These are phyloP conservation scores for Psilocybe tampanensis DNA, from an alignment of 768 basidiomycete genomes.

Conservation along the genomic window DNA sequence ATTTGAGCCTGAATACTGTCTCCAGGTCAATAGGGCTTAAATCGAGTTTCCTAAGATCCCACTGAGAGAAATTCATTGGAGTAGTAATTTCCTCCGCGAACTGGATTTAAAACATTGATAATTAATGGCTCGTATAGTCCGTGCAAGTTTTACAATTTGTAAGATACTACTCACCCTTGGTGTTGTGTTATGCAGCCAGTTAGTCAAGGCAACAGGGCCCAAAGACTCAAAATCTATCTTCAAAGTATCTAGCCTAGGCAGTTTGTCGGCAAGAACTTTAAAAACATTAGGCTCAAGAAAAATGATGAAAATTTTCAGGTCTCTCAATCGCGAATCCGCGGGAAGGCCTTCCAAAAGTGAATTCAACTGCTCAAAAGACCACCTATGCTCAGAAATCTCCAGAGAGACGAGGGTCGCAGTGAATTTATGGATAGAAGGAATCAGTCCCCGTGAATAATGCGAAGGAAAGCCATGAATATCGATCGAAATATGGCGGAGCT, in stretches of 20 bases:
- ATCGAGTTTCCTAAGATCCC: slow-evolving; percentile 8
- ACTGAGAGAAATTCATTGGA: slow-evolving; percentile 6
- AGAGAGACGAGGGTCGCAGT: slow-evolving; percentile 10
- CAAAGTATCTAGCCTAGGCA: slow-evolving; percentile 12
- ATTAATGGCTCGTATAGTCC: neutral
- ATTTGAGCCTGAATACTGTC: neutral
- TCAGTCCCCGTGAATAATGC: slow-evolving; percentile 1
- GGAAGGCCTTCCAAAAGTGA: slow-evolving; percentile 4
- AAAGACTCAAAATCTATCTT: slow-evolving; percentile 6
- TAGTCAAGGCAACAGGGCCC: neutral
- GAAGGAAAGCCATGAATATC: slow-evolving; percentile 6
- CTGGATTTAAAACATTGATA: neutral
- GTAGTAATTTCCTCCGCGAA: slow-evolving; percentile 1
- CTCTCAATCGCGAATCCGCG: neutral
- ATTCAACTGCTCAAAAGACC: neutral
- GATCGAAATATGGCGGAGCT: slow-evolving; percentile 8
- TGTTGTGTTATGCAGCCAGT: neutral
- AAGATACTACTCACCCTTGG: neutral
- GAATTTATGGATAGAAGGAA: slow-evolving; percentile 13
- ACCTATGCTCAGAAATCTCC: neutral
- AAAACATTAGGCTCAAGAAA: slow-evolving; percentile 6
- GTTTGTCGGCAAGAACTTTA: neutral
- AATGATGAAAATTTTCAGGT: slow-evolving; percentile 2
- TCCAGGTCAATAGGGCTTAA: slow-evolving; percentile 1
- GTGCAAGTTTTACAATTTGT: neutral